These are phyloP conservation scores for Pestalotiopsis fici DNA, from an alignment of 2,329 filamentous ascomycete species.

Conservation along the genomic window DNA sequence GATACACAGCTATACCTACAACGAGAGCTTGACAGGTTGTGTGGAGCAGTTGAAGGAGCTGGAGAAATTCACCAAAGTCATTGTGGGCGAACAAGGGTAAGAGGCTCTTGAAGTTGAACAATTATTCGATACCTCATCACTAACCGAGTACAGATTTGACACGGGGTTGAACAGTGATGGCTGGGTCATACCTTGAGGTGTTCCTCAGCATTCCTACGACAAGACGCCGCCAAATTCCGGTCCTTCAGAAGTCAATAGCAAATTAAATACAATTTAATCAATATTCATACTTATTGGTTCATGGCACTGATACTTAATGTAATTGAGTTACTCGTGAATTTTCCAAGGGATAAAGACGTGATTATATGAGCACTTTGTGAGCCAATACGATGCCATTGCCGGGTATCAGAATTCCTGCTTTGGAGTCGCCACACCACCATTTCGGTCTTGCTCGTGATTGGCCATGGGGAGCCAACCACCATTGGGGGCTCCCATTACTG, in stretches of 20 bases:
- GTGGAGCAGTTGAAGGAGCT: conserved; percentile 55
- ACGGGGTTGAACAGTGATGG: not conserved
- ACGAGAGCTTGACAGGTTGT: conserved; percentile 54
- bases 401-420: not conserved
- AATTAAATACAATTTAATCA: no score
- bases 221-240: no score
- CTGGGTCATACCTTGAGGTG: conserved; percentile 3
- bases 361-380: not conserved
- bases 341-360: not conserved
- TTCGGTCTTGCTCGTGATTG: not conserved
- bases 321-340: not conserved
- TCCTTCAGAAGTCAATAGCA: no score
- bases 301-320: no score
- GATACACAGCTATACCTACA: conserved; percentile 58
- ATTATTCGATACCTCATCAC: not conserved
- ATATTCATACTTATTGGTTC: no score
- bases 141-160: conserved; percentile 1
- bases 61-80: conserved; percentile 57
- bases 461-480: not conserved
- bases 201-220: no score
- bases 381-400: not conserved
- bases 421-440: not conserved
- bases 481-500: not conserved
- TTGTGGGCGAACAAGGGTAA: conserved; percentile 56
- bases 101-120: conserved; percentile 5